A percentile compares a stretch with the other conserved stretches of the same genome.
Conservation (phyloP, 2,329 filamentous ascomycete genomes). For the Nectriaceae sp. region DNA sequence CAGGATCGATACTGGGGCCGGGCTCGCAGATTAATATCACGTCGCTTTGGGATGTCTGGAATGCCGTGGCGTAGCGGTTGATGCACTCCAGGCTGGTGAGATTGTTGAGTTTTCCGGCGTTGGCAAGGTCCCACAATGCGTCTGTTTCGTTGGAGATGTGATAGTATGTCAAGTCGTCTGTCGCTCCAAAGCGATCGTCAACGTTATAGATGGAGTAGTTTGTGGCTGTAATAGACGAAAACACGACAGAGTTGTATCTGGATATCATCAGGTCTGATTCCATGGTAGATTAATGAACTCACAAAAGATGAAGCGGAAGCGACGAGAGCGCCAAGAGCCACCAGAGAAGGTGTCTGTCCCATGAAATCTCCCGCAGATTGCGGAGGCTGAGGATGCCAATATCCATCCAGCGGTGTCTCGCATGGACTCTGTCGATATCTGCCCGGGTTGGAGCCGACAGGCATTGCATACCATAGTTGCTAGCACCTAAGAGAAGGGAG, state of each 20-base stretch:
- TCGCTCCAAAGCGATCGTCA: too few relatives aligned
- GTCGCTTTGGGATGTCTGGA: slow-evolving; percentile 6
- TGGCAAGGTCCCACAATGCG: not conserved
- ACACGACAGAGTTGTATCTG: slow-evolving; percentile 14
- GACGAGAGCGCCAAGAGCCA: too few relatives aligned
- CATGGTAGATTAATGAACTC: not conserved
- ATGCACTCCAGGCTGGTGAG: slow-evolving; percentile 9
- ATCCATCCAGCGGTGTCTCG: too few relatives aligned
- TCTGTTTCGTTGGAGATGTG: not conserved
- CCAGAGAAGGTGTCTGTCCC: too few relatives aligned
- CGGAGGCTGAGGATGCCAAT: too few relatives aligned
- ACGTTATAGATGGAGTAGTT: not conserved
- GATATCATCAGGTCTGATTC: not conserved
- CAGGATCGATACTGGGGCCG: not conserved
- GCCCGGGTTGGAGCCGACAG: too few relatives aligned
- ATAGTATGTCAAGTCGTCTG: too few relatives aligned
- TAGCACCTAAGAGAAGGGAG: too few relatives aligned
- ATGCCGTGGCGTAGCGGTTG: slow-evolving; percentile 4
- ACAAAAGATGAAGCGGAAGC: too few relatives aligned
- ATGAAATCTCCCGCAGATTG: too few relatives aligned
- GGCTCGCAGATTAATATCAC: slow-evolving; percentile 3
- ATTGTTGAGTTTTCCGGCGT: not conserved
- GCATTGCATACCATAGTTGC: too few relatives aligned
- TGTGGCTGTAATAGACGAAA: slow-evolving; percentile 3
- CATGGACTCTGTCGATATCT: too few relatives aligned